A percentile compares a stretch with the other conserved stretches of the same genome.
These are phyloP conservation scores for Phyllosticta citriasiana DNA, from an alignment of 2,329 filamentous ascomycete species.

Conservation along the genomic window DNA sequence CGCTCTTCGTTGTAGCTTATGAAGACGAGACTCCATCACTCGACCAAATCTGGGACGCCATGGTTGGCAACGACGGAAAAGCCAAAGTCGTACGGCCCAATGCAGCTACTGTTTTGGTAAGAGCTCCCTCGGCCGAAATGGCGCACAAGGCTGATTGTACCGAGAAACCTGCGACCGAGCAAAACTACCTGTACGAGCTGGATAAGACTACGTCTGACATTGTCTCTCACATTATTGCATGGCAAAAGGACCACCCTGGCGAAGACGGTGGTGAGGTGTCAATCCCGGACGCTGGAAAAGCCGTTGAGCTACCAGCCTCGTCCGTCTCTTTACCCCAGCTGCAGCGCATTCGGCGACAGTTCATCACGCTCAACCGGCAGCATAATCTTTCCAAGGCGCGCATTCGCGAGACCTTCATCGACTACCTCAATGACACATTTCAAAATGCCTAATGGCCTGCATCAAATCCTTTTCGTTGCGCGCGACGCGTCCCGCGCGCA, in stretches of 20 bases:
- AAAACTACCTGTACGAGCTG: constrained; percentile 70
- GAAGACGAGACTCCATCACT: constrained; percentile 62
- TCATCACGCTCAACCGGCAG: constrained; percentile 64
- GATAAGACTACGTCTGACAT: constrained; percentile 72
- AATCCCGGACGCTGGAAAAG: constrained; percentile 44
- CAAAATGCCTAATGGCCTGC: constrained; percentile 8
- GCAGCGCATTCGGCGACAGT: constrained; percentile 68
- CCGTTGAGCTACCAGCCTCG: constrained; percentile 55
- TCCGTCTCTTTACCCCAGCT: constrained; percentile 63
- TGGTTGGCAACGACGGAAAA: constrained; percentile 52
- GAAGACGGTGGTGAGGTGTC: constrained; percentile 52
- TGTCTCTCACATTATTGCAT: constrained; percentile 57
- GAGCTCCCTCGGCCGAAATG: neutral
- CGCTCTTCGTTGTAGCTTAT: constrained; percentile 69
- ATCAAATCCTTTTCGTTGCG: neutral
- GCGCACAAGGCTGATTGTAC: constrained; percentile 2
- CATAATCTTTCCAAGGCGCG: constrained; percentile 37
- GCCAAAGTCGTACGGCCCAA: constrained; percentile 61
- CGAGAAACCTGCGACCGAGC: constrained; percentile 48
- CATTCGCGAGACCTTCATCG: constrained; percentile 29
- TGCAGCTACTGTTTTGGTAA: constrained; percentile 57
- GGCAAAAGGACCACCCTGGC: constrained; percentile 52
- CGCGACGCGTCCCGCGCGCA: neutral
- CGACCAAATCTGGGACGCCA: constrained; percentile 63
- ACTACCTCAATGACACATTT: constrained; percentile 29